Evolutionary conservation across 2,329 filamentous ascomycete genomes (phyloP).

Genomic region (Cladosporium sp.): DNA sequence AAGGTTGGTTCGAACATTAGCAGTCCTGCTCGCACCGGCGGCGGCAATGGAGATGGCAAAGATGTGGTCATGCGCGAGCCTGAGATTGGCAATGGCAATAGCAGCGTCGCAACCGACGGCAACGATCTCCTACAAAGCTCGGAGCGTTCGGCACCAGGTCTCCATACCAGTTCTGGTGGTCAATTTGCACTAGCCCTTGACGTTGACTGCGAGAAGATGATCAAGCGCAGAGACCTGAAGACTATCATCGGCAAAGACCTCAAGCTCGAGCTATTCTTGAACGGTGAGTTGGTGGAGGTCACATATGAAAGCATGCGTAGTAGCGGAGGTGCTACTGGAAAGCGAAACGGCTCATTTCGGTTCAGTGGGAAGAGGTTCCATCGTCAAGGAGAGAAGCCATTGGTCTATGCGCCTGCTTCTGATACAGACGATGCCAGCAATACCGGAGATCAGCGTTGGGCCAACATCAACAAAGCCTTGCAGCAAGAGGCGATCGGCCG

Average conservation of each 20-base stretch:
- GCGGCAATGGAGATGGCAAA: no score
- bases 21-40: no score
- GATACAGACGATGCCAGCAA: not conserved
- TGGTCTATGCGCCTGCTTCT: conserved; percentile 31
- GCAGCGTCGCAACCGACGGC: no score
- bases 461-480: conserved; percentile 23
- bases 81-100: no score
- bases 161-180: not conserved
- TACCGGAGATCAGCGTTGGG: conserved; percentile 33
- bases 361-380: conserved; percentile 39
- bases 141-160: no score
- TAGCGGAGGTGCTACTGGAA: conserved; percentile 5
- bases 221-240: not conserved
- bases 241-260: conserved; percentile 23
- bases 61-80: no score
- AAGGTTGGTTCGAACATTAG: no score
- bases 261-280: conserved; percentile 46
- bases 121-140: no score
- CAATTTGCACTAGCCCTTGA: conserved; percentile 7
- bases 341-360: conserved; percentile 15
- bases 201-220: conserved; percentile 12
- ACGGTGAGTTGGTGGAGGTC: conserved; percentile 37
- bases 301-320: conserved; percentile 5
- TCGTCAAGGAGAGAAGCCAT: conserved; percentile 40
- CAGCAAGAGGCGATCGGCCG: conserved; percentile 30